A percentile compares a stretch with the other conserved stretches of the same genome.
Conservation (phyloP, 2,329 filamentous ascomycete species). For the Aphanoascus verrucosus region DNA sequence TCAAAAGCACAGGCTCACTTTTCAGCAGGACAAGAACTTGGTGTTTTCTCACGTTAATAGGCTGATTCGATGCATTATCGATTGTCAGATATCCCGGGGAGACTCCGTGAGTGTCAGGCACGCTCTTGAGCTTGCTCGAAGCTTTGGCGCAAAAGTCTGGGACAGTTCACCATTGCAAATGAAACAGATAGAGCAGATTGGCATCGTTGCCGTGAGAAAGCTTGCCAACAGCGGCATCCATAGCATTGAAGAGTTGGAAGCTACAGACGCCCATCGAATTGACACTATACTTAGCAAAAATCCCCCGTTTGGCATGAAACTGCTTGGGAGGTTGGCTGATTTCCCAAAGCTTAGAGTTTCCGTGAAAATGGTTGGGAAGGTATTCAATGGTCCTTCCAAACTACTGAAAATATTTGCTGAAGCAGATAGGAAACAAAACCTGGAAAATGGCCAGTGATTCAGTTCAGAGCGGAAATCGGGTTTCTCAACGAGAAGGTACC, state of each 20-base stretch:
- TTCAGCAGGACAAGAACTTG: slow-evolving; percentile 49
- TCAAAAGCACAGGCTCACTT: slow-evolving; percentile 45
- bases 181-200: slow-evolving; percentile 70
- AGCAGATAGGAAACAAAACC: slow-evolving; percentile 28
- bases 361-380: slow-evolving; percentile 42
- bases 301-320: slow-evolving; percentile 66
- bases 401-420: slow-evolving; percentile 28
- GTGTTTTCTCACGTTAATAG: slow-evolving; percentile 61
- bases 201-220: slow-evolving; percentile 62
- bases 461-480: slow-evolving; percentile 56
- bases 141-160: slow-evolving; percentile 66
- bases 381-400: slow-evolving; percentile 31
- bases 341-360: slow-evolving; percentile 61
- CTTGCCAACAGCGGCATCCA: slow-evolving; percentile 60
- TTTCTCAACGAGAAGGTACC: slow-evolving; percentile 57
- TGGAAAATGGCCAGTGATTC: slow-evolving; percentile 43
- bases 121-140: slow-evolving; percentile 66
- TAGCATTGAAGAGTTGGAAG: slow-evolving; percentile 59
- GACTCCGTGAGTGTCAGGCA: slow-evolving; percentile 59
- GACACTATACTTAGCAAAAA: slow-evolving; percentile 68
- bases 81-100: slow-evolving; percentile 52
- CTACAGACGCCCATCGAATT: slow-evolving; percentile 57
- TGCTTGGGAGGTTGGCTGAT: slow-evolving; percentile 52
- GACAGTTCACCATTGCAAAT: slow-evolving; percentile 72
- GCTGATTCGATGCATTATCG: slow-evolving; percentile 62